Evolutionary conservation across 768 basidiomycete species (phyloP).

Genomic region (Rubroboletus pulcherrimus): DNA sequence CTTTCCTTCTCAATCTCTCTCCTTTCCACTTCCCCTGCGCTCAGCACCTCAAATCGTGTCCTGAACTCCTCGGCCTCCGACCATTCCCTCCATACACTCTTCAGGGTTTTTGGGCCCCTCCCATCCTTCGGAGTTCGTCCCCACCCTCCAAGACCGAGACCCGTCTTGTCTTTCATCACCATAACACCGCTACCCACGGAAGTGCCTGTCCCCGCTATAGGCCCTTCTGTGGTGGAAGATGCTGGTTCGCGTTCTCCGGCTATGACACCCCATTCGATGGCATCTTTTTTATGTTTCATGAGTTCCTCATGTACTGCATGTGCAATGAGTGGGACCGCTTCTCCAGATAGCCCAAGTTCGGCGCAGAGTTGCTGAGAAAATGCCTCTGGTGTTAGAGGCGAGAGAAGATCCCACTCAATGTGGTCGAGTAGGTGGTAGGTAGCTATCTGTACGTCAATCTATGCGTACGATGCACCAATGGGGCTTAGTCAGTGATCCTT

Average conservation of each 20-base stretch:
- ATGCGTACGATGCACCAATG: neutral
- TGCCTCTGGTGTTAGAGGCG: constrained; percentile 81
- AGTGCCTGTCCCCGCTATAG: constrained; percentile 1
- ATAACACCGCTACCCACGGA: constrained; percentile 37
- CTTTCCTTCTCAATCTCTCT: constrained; percentile 86
- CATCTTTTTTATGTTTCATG: constrained; percentile 92
- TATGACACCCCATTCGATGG: constrained; percentile 90
- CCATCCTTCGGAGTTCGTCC: constrained; percentile 75
- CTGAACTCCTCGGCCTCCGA: constrained; percentile 85
- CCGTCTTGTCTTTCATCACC: constrained; percentile 79
- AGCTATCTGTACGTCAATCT: constrained; percentile 98
- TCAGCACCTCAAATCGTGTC: constrained; percentile 84
- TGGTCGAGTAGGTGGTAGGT: constrained; percentile 89
- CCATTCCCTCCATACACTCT: constrained; percentile 96
- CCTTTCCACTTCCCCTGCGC: constrained; percentile 86
- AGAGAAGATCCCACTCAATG: constrained; percentile 98
- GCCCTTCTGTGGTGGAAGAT: constrained; percentile 16
- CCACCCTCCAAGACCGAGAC: constrained; percentile 70
- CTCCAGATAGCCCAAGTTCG: constrained; percentile 86
- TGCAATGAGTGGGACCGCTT: constrained; percentile 83
- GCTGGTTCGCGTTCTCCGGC: constrained; percentile 46
- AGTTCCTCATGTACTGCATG: constrained; percentile 96
- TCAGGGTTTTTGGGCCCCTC: constrained; percentile 74
- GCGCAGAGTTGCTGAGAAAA: constrained; percentile 77
- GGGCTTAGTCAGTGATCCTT: constrained; percentile 9